These are phyloP conservation scores for Alloteropsis angusta DNA, from an alignment of 202 grass and related monocot species.

Conservation along the genomic window DNA sequence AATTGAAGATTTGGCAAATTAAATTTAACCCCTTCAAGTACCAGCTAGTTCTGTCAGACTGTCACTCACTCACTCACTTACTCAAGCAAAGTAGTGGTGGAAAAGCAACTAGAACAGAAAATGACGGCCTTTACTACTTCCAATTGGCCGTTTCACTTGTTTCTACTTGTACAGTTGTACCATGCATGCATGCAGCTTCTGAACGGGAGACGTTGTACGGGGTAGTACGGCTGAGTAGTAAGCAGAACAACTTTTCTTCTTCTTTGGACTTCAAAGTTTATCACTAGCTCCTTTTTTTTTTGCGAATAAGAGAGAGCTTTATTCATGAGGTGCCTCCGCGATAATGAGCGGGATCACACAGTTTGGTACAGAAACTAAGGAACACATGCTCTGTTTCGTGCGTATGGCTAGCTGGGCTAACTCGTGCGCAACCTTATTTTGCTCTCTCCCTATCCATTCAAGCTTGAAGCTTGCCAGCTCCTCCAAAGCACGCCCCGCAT, in stretches of 20 bases:
- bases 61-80: background rate
- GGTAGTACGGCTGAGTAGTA: background rate
- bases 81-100: background rate
- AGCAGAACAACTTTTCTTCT: background rate
- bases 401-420: too few species aligned
- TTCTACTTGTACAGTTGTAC: background rate
- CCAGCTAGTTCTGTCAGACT: too few species aligned
- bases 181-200: background rate
- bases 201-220: background rate
- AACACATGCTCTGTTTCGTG: too few species aligned
- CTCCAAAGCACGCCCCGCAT: too few species aligned
- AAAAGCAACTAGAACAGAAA: background rate
- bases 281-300: too few species aligned
- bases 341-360: too few species aligned
- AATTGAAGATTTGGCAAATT: background rate
- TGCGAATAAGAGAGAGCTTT: too few species aligned
- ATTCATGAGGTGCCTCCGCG: too few species aligned
- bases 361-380: too few species aligned
- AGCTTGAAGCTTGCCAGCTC: too few species aligned
- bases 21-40: background rate
- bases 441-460: too few species aligned
- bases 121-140: conserved; percentile 11
- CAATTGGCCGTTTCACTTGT: background rate
- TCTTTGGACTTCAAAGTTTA: background rate
- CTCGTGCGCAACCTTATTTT: too few species aligned